phyloP scores from a whole-genome alignment of 2,329 filamentous ascomycete species.

The Cytospora schulzeri region DNA sequence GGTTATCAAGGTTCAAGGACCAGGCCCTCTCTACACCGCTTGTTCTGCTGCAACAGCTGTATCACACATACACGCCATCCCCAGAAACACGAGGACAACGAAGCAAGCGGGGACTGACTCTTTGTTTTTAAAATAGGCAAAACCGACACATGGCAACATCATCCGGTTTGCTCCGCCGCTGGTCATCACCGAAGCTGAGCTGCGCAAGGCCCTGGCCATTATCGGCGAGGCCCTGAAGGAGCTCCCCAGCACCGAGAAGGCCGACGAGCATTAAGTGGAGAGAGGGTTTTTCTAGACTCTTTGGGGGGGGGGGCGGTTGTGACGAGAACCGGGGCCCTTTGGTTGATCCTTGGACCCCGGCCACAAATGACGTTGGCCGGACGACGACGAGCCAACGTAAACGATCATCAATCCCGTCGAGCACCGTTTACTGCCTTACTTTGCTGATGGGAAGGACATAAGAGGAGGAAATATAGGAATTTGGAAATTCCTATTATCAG shows the following conservation, averaged over 20 bases:
- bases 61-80: slow-evolving; percentile 14
- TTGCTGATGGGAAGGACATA: slow-evolving; percentile 29
- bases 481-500: background rate
- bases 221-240: slow-evolving; percentile 82
- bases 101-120: slow-evolving; percentile 28
- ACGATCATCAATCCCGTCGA: slow-evolving; percentile 18
- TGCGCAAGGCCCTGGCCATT: slow-evolving; percentile 74
- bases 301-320: slow-evolving; percentile 7
- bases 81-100: slow-evolving; percentile 9
- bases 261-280: slow-evolving; percentile 38
- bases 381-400: slow-evolving; percentile 6
- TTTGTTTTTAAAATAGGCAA: slow-evolving; percentile 77
- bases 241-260: slow-evolving; percentile 66
- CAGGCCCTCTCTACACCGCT: slow-evolving; percentile 8
- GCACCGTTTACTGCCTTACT: slow-evolving; percentile 24
- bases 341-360: slow-evolving; percentile 5
- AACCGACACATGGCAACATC: slow-evolving; percentile 98
- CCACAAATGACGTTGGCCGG: slow-evolving; percentile 11
- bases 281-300: slow-evolving; percentile 10
- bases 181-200: slow-evolving; percentile 88
- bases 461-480: slow-evolving; percentile 26
- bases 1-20: slow-evolving; percentile 7
- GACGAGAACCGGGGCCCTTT: slow-evolving; percentile 13
- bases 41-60: slow-evolving; percentile 23
- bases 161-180: slow-evolving; percentile 96